Conservation (phyloP, 257 asterid genomes). For the Ligustrum vulgare region DNA sequence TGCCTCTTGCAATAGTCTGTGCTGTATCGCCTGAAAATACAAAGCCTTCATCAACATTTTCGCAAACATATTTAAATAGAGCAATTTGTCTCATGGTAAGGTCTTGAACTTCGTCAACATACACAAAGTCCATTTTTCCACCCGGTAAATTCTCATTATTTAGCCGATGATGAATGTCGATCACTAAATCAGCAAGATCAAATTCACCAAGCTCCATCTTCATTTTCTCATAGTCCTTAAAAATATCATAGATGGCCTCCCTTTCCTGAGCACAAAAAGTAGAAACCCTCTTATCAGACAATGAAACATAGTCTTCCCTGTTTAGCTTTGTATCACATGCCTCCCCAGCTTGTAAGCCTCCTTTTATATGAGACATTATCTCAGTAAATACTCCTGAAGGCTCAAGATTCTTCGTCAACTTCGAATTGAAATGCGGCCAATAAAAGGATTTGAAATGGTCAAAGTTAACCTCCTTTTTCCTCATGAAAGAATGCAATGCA, state of each 20-base stretch:
- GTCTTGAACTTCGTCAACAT: constrained; percentile 78
- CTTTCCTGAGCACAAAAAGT: constrained; percentile 40
- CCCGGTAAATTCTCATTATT: constrained; percentile 30
- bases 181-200: constrained; percentile 70
- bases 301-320: constrained; percentile 37
- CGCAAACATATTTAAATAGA: constrained; percentile 57
- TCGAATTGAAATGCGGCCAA: constrained; percentile 60
- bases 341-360: constrained; percentile 49
- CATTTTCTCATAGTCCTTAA: constrained; percentile 63
- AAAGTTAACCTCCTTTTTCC: constrained; percentile 57
- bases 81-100: constrained; percentile 64
- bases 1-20: constrained; percentile 68
- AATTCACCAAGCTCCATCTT: constrained; percentile 51
- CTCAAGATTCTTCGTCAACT: constrained; percentile 47
- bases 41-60: constrained; percentile 61
- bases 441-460: constrained; percentile 48
- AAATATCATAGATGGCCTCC: constrained; percentile 48
- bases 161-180: constrained; percentile 53
- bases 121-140: constrained; percentile 70
- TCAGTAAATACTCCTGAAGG: constrained; percentile 60
- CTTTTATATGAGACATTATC: constrained; percentile 67
- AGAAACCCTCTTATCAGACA: constrained; percentile 51
- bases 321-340: constrained; percentile 13
- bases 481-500: constrained; percentile 45
- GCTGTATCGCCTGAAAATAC: constrained; percentile 81